Evolutionary conservation across 2,329 filamentous ascomycete species (phyloP).

Genomic region (Sarocladium kiliense): DNA sequence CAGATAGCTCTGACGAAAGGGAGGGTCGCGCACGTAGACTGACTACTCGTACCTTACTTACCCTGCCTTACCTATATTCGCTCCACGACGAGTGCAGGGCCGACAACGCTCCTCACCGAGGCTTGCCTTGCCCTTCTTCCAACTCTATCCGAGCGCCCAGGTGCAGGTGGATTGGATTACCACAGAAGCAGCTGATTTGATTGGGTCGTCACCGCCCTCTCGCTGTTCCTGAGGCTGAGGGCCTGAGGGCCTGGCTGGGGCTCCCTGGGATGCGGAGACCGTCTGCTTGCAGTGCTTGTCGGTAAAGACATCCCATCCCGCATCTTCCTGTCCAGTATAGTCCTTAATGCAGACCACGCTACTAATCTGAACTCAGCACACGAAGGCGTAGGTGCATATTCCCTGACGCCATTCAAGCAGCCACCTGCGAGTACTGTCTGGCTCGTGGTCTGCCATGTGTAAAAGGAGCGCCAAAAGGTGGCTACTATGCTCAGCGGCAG

Average conservation of each 20-base stretch:
- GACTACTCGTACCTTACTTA: too few species aligned
- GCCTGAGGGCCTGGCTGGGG: not conserved
- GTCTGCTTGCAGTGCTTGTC: constrained; percentile 6
- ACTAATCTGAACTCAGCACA: not conserved
- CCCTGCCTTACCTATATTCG: too few species aligned
- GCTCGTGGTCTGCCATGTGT: not conserved
- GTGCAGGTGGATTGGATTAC: too few species aligned
- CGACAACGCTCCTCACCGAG: too few species aligned
- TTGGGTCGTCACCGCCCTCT: not conserved
- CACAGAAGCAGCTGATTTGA: not conserved
- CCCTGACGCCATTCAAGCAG: not conserved
- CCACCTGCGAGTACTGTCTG: constrained; percentile 5
- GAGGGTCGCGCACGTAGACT: not conserved
- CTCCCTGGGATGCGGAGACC: not conserved
- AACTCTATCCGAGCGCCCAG: too few species aligned
- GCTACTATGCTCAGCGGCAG: not conserved
- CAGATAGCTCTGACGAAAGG: too few species aligned
- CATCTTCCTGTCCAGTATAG: not conserved
- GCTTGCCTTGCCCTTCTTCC: too few species aligned
- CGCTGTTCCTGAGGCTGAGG: not conserved
- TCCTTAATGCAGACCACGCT: not conserved
- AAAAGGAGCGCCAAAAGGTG: not conserved
- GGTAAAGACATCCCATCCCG: not conserved
- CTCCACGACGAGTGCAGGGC: too few species aligned
- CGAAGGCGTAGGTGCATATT: constrained; percentile 3